phyloP scores from a whole-genome alignment of 352 stramenopile genomes.

The Globisporangium solare region DNA sequence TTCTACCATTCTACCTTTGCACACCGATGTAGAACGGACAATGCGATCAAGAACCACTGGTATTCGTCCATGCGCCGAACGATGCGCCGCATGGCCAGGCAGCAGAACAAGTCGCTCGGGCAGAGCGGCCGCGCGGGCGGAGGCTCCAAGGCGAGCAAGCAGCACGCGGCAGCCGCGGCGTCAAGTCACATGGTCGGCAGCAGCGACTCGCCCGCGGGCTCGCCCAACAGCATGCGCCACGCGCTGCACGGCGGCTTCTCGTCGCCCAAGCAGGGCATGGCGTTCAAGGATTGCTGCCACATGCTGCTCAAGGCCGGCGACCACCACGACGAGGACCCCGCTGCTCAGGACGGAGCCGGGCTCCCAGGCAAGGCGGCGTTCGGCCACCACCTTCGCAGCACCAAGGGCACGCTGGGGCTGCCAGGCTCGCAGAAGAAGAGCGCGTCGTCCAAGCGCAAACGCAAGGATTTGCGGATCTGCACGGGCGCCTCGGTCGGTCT shows the following conservation, averaged over 20 bases:
- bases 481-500: slow-evolving; percentile 38
- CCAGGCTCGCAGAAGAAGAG: slow-evolving; percentile 35
- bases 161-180: slow-evolving; percentile 14
- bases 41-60: slow-evolving; percentile 90
- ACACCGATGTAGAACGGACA: slow-evolving; percentile 54
- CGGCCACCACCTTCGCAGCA: background rate
- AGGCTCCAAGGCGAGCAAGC: slow-evolving; percentile 28
- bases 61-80: slow-evolving; percentile 90
- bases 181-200: slow-evolving; percentile 11
- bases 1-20: background rate
- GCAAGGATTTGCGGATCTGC: slow-evolving; percentile 80
- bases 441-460: slow-evolving; percentile 66
- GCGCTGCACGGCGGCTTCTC: slow-evolving; percentile 32
- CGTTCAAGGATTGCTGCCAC: slow-evolving; percentile 79
- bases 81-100: slow-evolving; percentile 86
- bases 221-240: slow-evolving; percentile 17
- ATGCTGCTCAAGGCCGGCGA: slow-evolving; percentile 61
- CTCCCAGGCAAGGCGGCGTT: background rate
- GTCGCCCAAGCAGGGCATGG: slow-evolving; percentile 50
- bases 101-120: slow-evolving; percentile 70
- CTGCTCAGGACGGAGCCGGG: slow-evolving; percentile 9
- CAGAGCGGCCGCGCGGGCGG: slow-evolving; percentile 17
- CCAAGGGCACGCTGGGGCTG: background rate
- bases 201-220: slow-evolving; percentile 7
- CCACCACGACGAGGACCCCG: slow-evolving; percentile 5